These are phyloP conservation scores for Trifolium dubium DNA, from an alignment of 306 rosid genomes.

Conservation along the genomic window DNA sequence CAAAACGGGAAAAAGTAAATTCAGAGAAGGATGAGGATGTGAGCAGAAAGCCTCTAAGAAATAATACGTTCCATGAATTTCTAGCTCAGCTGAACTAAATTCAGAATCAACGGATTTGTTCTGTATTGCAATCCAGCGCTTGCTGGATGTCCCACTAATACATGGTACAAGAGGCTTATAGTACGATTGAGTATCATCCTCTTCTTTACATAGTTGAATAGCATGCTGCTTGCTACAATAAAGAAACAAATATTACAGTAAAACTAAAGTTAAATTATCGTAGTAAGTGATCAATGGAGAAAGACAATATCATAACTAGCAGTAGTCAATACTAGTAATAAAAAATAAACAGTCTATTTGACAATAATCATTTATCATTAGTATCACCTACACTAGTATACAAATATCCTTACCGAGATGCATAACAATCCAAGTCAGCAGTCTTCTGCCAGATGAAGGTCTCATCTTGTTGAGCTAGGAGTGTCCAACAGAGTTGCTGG, in stretches of 20 bases:
- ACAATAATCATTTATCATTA: constrained; percentile 18
- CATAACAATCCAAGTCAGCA: constrained; percentile 67
- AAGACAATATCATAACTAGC: constrained; percentile 42
- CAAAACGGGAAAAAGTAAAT: constrained; percentile 13
- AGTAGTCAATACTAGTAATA: constrained; percentile 18
- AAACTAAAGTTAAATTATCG: constrained; percentile 18
- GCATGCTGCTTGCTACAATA: constrained; percentile 63
- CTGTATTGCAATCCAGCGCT: constrained; percentile 86
- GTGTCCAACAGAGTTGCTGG: constrained; percentile 84
- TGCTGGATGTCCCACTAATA: constrained; percentile 81
- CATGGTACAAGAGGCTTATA: constrained; percentile 82
- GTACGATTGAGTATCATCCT: constrained; percentile 62
- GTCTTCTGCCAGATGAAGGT: constrained; percentile 96
- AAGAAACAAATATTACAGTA: constrained; percentile 37
- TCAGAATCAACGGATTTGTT: constrained; percentile 74
- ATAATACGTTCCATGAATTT: constrained; percentile 90
- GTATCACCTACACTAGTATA: neutral
- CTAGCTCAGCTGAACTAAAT: constrained; percentile 69
- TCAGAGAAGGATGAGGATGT: constrained; percentile 17
- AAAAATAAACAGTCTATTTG: constrained; percentile 30
- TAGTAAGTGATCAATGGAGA: constrained; percentile 40
- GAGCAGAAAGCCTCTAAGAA: constrained; percentile 35
- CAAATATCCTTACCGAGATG: constrained; percentile 72
- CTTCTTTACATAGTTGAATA: constrained; percentile 76
- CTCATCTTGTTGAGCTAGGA: constrained; percentile 90